Base-by-base conservation (phyloP, 192 early-diverging fungal genomes). In the Mortierella hygrophila region DNA sequence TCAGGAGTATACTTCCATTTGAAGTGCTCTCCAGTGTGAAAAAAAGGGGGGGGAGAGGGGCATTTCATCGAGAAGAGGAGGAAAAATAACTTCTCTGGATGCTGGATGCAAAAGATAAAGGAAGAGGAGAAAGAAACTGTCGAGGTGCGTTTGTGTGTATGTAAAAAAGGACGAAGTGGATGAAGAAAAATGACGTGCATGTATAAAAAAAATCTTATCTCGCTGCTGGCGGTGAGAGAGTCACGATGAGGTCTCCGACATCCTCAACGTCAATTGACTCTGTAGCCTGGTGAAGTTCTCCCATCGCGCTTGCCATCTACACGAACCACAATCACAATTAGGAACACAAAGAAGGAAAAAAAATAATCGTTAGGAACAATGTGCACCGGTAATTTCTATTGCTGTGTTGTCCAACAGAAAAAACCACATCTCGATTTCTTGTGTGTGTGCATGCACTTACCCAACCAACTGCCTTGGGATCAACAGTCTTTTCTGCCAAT, bases 251-350 rank as follows among this genome's bases (percentile, higher is more conserved):
- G 68, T 86, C 84, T 35, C 84, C 84, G 16, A 86, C 84, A 63
- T 80, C 75, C 37, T 81, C 79, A 7, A 86, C 84, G 65, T 86
- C 84, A n/a, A 86, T 86, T 4, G 79, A 81, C 32, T 86, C 84
- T 16, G 84, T 86, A 2, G 84, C 84, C 35, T 81, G 84, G 3
- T 86, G 84, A 23, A 86, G 63, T n/a, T 86, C 84, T 1, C 84
- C 84, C 84, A 86, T 78, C 40, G 76, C 84, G 20, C 35, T 86
- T 35, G 84, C 84, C 84, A 86, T 80, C 84, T 86, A 81, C 47
- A 52, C 23, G 20, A n/a, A 26, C 52, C 7, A 26, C 26, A 35
- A 68, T 35, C 11, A 15, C 4, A 68, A 65, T 65, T 20, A 65
- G 6, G 32, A 52, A 52, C 16, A 40, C 38, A 3, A 6, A 40